phyloP scores from a whole-genome alignment of 225 moss, liverwort and hornwort species.

The Climacium dendroides region DNA sequence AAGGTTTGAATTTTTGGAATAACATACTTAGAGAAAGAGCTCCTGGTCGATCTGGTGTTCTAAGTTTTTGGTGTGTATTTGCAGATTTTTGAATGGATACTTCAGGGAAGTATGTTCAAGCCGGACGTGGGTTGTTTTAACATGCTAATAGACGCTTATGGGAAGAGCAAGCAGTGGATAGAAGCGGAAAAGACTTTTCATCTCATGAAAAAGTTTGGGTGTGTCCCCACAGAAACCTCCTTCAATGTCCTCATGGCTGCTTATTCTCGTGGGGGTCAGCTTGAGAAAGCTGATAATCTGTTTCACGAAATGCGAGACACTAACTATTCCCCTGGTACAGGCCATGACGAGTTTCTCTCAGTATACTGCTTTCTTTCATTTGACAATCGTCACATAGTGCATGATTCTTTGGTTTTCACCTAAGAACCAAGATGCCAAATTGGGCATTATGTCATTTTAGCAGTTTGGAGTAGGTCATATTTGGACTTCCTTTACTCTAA shows the following conservation, averaged over 20 bases:
- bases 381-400: neutral
- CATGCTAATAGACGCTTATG: constrained; percentile 89
- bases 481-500: neutral
- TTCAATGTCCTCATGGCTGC: constrained; percentile 85
- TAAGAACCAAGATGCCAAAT: neutral
- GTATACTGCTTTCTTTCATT: neutral
- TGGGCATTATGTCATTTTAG: neutral
- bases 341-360: neutral
- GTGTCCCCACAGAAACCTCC: constrained; percentile 65
- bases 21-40: too few relatives aligned
- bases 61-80: neutral
- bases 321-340: constrained; percentile 53
- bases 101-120: constrained; percentile 57
- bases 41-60: neutral
- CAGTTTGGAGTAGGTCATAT: neutral
- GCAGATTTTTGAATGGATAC: constrained; percentile 88
- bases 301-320: constrained; percentile 67
- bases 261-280: constrained; percentile 49
- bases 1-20: neutral
- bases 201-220: constrained; percentile 45
- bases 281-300: constrained; percentile 50
- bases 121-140: constrained; percentile 82
- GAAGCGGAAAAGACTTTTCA: constrained; percentile 72
- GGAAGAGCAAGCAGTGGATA: constrained; percentile 44
- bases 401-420: neutral